phyloP scores from a whole-genome alignment of 768 basidiomycete genomes.

The Mycena rebaudengoi region DNA sequence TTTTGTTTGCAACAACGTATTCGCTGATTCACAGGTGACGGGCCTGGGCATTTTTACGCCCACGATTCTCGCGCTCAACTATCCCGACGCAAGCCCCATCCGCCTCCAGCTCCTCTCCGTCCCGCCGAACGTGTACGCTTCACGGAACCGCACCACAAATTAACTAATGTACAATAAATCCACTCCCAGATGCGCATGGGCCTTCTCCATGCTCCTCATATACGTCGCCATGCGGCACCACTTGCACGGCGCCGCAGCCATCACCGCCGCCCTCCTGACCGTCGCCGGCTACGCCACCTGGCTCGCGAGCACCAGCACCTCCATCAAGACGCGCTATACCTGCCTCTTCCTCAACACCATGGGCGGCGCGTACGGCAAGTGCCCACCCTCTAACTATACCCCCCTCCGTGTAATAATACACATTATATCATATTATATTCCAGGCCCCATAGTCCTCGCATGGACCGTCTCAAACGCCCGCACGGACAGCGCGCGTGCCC shows the following conservation, averaged over 20 bases:
- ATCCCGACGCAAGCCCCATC: neutral
- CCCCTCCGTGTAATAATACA: neutral
- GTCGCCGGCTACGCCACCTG: constrained; percentile 4
- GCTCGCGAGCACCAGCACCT: constrained; percentile 5
- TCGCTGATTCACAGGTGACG: neutral
- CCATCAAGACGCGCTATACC: constrained; percentile 4
- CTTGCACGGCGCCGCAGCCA: neutral
- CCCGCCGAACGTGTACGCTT: neutral
- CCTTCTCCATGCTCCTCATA: neutral
- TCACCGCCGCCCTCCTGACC: constrained; percentile 1
- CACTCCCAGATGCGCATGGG: constrained; percentile 1
- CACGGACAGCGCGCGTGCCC: neutral
- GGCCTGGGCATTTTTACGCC: constrained; percentile 8
- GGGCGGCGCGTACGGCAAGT: constrained; percentile 1
- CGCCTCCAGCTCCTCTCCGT: constrained; percentile 8
- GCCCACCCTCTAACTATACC: too few species aligned
- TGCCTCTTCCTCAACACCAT: constrained; percentile 12
- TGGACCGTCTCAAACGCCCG: constrained; percentile 6
- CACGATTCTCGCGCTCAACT: constrained; percentile 11
- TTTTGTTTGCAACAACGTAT: too few species aligned
- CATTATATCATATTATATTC: neutral
- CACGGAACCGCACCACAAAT: neutral
- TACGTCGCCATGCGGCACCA: constrained; percentile 1
- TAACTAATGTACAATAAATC: too few species aligned
- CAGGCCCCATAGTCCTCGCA: constrained; percentile 9